Conservation (phyloP, 1,139 yeast genomes). For the Blastobotrys serpentis region DNA sequence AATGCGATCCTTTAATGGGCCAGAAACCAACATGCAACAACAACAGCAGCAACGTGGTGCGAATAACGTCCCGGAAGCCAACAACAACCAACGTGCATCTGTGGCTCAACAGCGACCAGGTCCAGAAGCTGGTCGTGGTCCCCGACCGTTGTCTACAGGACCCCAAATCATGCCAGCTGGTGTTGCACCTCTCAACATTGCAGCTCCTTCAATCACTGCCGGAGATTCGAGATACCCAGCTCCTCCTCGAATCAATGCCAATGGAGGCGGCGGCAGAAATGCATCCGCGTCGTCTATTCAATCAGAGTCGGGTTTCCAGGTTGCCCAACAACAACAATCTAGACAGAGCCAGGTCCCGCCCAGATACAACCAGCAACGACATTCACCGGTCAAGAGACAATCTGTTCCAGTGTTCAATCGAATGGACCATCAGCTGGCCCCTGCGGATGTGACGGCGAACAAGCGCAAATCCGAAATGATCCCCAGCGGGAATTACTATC, state of each 20-base stretch:
- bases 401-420: constrained; percentile 18
- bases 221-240: constrained; percentile 14
- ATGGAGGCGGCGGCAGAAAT: not conserved
- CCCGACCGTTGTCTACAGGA: not conserved
- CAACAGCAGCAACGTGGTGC: constrained; percentile 13
- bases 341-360: constrained; percentile 8
- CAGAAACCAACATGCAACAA: constrained; percentile 2
- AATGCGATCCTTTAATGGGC: constrained; percentile 4
- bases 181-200: not conserved
- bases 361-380: constrained; percentile 18
- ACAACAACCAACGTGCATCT: not conserved
- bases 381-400: constrained; percentile 17
- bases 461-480: constrained; percentile 8
- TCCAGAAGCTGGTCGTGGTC: not conserved
- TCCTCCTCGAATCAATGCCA: constrained; percentile 1
- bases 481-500: constrained; percentile 5
- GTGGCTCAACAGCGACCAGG: too few relatives aligned
- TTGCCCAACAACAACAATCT: not conserved
- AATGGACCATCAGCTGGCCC: not conserved
- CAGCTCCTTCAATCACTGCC: constrained; percentile 5
- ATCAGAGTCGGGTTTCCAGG: constrained; percentile 17
- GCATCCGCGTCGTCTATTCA: constrained; percentile 13
- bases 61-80: too few relatives aligned
- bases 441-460: not conserved
- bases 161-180: not conserved